Evolutionary conservation across 495 filamentous ascomycete species (phyloP), one percentile per base, ranked within the genome.

Genomic region (Trichoderma asperelloides): DNA sequence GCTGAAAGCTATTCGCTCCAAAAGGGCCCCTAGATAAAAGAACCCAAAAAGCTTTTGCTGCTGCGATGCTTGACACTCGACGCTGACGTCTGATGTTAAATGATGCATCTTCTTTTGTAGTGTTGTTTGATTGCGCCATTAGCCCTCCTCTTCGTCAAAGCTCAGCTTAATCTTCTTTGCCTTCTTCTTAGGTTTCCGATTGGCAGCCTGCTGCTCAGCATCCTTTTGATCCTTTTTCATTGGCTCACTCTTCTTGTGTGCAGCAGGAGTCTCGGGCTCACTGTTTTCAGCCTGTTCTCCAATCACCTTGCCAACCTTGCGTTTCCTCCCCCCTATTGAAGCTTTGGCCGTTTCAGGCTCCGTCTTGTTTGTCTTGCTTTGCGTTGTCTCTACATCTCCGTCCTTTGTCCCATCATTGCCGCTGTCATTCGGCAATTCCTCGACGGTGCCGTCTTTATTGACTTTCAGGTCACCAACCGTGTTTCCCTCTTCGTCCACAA

Each of bases 121-220:
- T 43, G 62, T 33, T 7, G 28, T 21, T 3, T 12, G 11, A 33
- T n/a, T 5, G 4, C n/a, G n/a, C 18, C 9, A 28, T 75, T 68
- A 75, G 28, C 74, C 72, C 30, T 73, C 82, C 63, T 82, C 80
- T 33, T 82, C 81, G 65, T 85, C 84, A 73, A 86, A 86, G 72
- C 84, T 85, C 57, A 86, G 76, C 77, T 85, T 85, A 66, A 86
- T 80, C 75, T 86, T 86, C 77, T 86, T 85, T 0, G 78, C 78
- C 70, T 82, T 82, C 68, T 81, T 83, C 69, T 80, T 80, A 28
- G 66, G 60, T 45, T 69, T 74, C 45, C 74, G 67, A n/a, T 65
- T 62, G 6, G 60, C 11, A 40, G 30, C 43, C 27, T 66, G 16
- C 23, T 57, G 16, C 28, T 57, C 64, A 68, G 71, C 2, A 62